phyloP scores from a whole-genome alignment of 371 early-diverging fungal species.

The Haplosporangium sp. region DNA sequence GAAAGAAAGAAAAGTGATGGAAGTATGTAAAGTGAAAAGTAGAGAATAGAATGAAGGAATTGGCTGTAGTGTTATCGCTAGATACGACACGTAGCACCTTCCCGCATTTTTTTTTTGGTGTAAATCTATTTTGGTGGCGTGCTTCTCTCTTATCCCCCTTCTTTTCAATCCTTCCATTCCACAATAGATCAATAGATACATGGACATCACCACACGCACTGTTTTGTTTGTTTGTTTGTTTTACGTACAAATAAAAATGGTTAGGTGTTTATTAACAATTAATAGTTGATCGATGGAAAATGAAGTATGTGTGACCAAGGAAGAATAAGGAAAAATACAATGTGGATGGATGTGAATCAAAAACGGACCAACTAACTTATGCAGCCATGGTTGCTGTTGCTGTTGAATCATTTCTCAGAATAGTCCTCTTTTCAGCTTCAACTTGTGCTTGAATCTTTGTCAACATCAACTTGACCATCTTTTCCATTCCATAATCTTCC shows the following conservation, averaged over 20 bases:
- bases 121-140: background rate
- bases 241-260: too few relatives aligned
- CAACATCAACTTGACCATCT: conserved; percentile 58
- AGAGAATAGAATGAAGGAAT: background rate
- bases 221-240: too few relatives aligned
- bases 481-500: conserved; percentile 61
- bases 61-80: background rate
- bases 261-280: too few relatives aligned
- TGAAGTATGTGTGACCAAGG: too few relatives aligned
- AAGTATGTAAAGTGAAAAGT: background rate
- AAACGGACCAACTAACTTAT: conserved; percentile 2
- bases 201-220: too few relatives aligned
- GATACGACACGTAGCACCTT: background rate
- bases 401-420: background rate
- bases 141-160: background rate
- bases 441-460: conserved; percentile 55
- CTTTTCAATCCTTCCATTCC: too few relatives aligned
- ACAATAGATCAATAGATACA: too few relatives aligned
- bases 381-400: conserved; percentile 39
- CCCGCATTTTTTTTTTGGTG: background rate
- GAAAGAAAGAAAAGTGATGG: background rate
- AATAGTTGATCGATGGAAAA: too few relatives aligned
- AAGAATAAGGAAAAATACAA: background rate
- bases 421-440: conserved; percentile 41
- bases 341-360: background rate